Conservation (phyloP, 2,329 filamentous ascomycete species). For the Colletotrichum liriopes region DNA sequence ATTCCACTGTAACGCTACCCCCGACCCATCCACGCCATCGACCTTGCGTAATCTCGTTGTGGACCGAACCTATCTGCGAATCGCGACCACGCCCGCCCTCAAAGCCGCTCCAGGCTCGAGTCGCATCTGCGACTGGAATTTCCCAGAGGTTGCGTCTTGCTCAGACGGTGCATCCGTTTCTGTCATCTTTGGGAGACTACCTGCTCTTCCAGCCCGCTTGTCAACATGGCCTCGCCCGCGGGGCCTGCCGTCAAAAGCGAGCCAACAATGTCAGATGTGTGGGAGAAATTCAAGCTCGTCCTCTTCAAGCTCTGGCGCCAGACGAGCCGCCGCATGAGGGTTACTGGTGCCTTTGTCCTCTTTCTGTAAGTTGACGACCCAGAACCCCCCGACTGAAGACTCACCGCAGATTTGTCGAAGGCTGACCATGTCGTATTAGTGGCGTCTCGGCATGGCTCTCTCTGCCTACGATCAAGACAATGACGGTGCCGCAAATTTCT, state of each 20-base stretch:
- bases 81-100: conserved; percentile 25
- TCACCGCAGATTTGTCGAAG: background rate
- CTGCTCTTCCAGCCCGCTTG: conserved; percentile 12
- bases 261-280: conserved; percentile 44
- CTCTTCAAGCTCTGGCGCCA: conserved; percentile 50
- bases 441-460: conserved; percentile 45
- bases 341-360: conserved; percentile 50
- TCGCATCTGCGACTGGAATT: background rate
- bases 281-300: conserved; percentile 46
- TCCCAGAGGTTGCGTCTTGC: background rate
- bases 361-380: conserved; percentile 49
- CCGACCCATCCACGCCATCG: conserved; percentile 27
- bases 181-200: background rate
- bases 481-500: conserved; percentile 49
- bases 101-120: conserved; percentile 8
- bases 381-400: background rate
- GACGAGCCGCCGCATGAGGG: conserved; percentile 54
- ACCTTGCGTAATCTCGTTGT: conserved; percentile 29
- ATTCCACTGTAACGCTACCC: conserved; percentile 19
- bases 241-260: conserved; percentile 35
- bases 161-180: background rate
- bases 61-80: conserved; percentile 27
- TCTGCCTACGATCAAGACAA: conserved; percentile 43
- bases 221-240: conserved; percentile 31
- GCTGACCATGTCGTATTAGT: conserved; percentile 33